Conservation (phyloP, 2,329 filamentous ascomycete genomes). For the Fusarium sp. region DNA sequence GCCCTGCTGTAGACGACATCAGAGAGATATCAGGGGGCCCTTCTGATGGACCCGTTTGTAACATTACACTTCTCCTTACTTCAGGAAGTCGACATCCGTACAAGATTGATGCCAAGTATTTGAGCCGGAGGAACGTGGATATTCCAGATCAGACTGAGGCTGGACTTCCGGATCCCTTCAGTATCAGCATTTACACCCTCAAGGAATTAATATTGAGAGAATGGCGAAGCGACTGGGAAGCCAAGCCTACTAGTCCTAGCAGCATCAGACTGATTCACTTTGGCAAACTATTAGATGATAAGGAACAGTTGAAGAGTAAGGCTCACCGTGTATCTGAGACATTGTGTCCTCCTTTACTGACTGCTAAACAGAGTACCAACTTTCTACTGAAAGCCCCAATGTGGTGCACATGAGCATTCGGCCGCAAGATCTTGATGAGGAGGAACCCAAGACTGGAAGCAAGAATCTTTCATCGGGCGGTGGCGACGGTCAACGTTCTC, state of each 20-base stretch:
- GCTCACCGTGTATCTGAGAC: constrained; percentile 26
- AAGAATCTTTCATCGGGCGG: constrained; percentile 56
- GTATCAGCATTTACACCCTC: constrained; percentile 91
- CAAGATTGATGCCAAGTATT: constrained; percentile 87
- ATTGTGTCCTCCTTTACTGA: constrained; percentile 2
- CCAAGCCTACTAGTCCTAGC: constrained; percentile 84
- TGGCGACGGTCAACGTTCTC: constrained; percentile 55
- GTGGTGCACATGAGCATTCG: constrained; percentile 96
- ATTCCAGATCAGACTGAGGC: constrained; percentile 72
- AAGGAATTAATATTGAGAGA: constrained; percentile 94
- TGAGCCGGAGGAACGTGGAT: constrained; percentile 81
- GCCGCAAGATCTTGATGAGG: constrained; percentile 86
- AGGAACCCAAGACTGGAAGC: constrained; percentile 77
- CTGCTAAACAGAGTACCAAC: constrained; percentile 79
- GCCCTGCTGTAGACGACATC: constrained; percentile 57
- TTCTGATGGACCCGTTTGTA: constrained; percentile 62
- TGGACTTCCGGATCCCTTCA: constrained; percentile 79
- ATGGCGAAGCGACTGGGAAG: constrained; percentile 93
- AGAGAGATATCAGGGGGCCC: constrained; percentile 48
- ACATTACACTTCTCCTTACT: constrained; percentile 85
- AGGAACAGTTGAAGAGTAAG: constrained; percentile 84
- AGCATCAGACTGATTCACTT: constrained; percentile 93
- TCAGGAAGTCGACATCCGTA: constrained; percentile 88
- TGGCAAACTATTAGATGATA: constrained; percentile 90
- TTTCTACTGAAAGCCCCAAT: constrained; percentile 78